Base-by-base conservation (phyloP, 1,284 basidiomycete species). In the Puccinia brachypodii region DNA sequence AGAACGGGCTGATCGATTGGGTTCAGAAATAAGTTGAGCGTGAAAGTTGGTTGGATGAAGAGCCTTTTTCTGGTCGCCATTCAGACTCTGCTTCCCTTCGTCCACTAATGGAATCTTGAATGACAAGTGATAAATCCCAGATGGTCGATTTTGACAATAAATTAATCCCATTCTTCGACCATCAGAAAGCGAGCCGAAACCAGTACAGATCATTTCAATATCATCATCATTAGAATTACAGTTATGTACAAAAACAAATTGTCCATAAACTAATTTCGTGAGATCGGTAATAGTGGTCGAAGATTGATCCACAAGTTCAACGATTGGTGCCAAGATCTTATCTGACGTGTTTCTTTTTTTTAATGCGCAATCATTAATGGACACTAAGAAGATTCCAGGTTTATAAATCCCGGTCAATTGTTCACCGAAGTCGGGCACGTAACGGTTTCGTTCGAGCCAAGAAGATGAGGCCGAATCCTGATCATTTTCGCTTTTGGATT, bases 111-210 rank as follows among this genome's bases (percentile, higher is more conserved):
- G 58, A 9, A 76, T 58, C 25, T 73, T 71, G 8, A 82, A 40
- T 33, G 31, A 25, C 9, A 82, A 22, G 69, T 89, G 87, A 89
- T 90, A 92, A 36, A 93, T 89, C 0, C 88, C 88, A 1, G 89
- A 86, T 0, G 90, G 90, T 0, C 92, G 88, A 84, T 93, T 93
- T 83, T 88, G 88, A 85, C 92, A 93, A 25, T 87, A 88, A 79
- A 89, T 90, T 81, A 91, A 85, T 0, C 92, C 92, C 8, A 92
- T 87, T 33, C 90, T 84, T 72, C 89, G 88, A 8, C 89, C 90
- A 73, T 92, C 91, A 1, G 85, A 83, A 0, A 89, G 89, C 76
- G 89, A 87, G 72, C 91, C 89, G 84, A 91, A 92, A 0, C 91
- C 92, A 0, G 90, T 91, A 0, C 90, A 90, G 76, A 89, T 89